These are phyloP conservation scores for Yarrowia porcina DNA, from an alignment of 805 yeast genomes.

Conservation along the genomic window DNA sequence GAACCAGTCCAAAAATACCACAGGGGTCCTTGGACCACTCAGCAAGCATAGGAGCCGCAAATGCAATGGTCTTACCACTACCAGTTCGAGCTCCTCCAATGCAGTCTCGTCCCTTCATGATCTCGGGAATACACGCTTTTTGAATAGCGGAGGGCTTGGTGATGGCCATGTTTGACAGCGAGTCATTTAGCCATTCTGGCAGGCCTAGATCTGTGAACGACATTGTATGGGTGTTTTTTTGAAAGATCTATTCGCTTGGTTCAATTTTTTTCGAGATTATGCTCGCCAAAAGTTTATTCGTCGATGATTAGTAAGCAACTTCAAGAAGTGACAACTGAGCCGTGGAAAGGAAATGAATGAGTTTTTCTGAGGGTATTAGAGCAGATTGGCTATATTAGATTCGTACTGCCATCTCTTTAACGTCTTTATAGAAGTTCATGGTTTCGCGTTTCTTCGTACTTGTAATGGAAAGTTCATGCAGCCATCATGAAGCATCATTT, in stretches of 20 bases:
- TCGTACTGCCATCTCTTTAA: too few species aligned
- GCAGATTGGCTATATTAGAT: too few species aligned
- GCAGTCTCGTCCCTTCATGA: conserved; percentile 80
- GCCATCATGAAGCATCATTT: not conserved
- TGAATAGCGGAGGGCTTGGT: conserved; percentile 84
- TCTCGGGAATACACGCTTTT: conserved; percentile 80
- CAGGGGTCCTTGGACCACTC: conserved; percentile 93
- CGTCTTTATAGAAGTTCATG: too few species aligned
- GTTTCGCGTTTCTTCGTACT: too few species aligned
- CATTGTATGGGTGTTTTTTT: conserved; percentile 28
- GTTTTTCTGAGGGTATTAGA: too few species aligned
- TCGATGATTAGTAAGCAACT: not conserved
- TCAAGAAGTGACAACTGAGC: too few species aligned
- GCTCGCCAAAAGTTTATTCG: not conserved
- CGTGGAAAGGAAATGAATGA: too few species aligned
- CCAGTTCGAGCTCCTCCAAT: conserved; percentile 99
- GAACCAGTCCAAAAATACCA: conserved; percentile 83
- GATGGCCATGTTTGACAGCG: conserved; percentile 78
- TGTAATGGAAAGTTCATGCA: not conserved
- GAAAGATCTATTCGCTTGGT: not conserved
- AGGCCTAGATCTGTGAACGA: conserved; percentile 65
- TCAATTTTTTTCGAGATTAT: conserved; percentile 17
- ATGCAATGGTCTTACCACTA: conserved; percentile 95
- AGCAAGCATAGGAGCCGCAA: conserved; percentile 95
- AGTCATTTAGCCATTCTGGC: conserved; percentile 81